phyloP scores from a whole-genome alignment of 352 stramenopile genomes.

The Peronospora belbahrii region DNA sequence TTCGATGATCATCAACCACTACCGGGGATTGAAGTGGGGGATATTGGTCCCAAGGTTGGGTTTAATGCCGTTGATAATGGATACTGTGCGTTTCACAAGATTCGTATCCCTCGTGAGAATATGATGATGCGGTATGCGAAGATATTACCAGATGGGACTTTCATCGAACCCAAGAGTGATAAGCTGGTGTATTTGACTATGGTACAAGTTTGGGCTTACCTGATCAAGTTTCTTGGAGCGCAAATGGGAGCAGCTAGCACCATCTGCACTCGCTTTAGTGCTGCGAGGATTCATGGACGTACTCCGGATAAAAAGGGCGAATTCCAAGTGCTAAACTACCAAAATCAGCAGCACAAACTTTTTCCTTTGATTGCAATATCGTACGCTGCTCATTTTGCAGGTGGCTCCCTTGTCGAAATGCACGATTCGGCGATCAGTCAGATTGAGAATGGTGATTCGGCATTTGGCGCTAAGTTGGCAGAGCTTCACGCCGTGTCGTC shows the following conservation, averaged over 20 bases:
- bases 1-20: slow-evolving; percentile 20
- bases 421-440: slow-evolving; percentile 29
- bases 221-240: slow-evolving; percentile 10
- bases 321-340: slow-evolving; percentile 51
- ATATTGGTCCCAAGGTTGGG: slow-evolving; percentile 27
- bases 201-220: slow-evolving; percentile 33
- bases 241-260: slow-evolving; percentile 22
- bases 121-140: slow-evolving; percentile 31
- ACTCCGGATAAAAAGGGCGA: slow-evolving; percentile 34
- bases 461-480: slow-evolving; percentile 35
- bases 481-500: slow-evolving; percentile 50
- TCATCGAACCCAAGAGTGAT: slow-evolving; percentile 51
- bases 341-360: slow-evolving; percentile 46
- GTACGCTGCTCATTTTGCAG: slow-evolving; percentile 28
- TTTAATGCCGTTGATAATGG: slow-evolving; percentile 27
- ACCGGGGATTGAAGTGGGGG: slow-evolving; percentile 22
- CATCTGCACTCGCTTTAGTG: slow-evolving; percentile 51
- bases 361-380: slow-evolving; percentile 34
- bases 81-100: slow-evolving; percentile 23
- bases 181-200: slow-evolving; percentile 63
- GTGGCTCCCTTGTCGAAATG: slow-evolving; percentile 17
- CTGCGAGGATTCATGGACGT: slow-evolving; percentile 37
- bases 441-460: slow-evolving; percentile 27
- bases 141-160: slow-evolving; percentile 50
- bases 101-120: slow-evolving; percentile 18